phyloP scores from a whole-genome alignment of 805 yeast genomes.

The Suhomyces pyralidae region DNA sequence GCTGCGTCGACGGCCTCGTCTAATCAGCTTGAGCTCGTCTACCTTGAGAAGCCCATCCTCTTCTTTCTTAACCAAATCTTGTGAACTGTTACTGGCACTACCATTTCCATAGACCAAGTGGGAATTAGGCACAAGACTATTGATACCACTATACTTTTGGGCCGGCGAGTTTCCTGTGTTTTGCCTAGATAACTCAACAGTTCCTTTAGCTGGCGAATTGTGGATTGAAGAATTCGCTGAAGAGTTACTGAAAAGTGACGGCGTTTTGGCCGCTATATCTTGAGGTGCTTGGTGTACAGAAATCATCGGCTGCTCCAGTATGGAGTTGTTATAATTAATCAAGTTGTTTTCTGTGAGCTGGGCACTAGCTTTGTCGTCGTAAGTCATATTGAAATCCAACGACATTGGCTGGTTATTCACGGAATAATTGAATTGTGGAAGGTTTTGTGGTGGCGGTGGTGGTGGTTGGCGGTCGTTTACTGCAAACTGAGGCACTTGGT shows the following conservation, averaged over 20 bases:
- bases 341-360: slow-evolving; percentile 16
- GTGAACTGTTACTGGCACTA: neutral
- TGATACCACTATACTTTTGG: slow-evolving; percentile 2
- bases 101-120: slow-evolving; percentile 10
- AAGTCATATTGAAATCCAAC: slow-evolving; percentile 1
- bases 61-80: neutral
- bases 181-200: slow-evolving; percentile 15
- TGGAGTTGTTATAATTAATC: slow-evolving; percentile 14
- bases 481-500: slow-evolving; percentile 1
- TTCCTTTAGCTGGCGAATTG: slow-evolving; percentile 30
- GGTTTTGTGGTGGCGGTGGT: slow-evolving; percentile 3
- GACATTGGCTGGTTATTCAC: slow-evolving; percentile 11
- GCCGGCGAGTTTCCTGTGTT: slow-evolving; percentile 8
- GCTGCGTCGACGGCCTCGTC: slow-evolving; percentile 39
- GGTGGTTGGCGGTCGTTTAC: neutral
- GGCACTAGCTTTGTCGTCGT: neutral
- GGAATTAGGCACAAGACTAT: slow-evolving; percentile 14
- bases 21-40: slow-evolving; percentile 39
- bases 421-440: slow-evolving; percentile 12
- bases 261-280: slow-evolving; percentile 43
- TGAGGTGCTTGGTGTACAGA: slow-evolving; percentile 34
- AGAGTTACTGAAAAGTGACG: slow-evolving; percentile 56
- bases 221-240: slow-evolving; percentile 30
- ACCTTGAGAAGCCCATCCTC: slow-evolving; percentile 18
- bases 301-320: slow-evolving; percentile 11